Conservation (phyloP, 768 basidiomycete species). For the Pisolithus tinctorius region DNA sequence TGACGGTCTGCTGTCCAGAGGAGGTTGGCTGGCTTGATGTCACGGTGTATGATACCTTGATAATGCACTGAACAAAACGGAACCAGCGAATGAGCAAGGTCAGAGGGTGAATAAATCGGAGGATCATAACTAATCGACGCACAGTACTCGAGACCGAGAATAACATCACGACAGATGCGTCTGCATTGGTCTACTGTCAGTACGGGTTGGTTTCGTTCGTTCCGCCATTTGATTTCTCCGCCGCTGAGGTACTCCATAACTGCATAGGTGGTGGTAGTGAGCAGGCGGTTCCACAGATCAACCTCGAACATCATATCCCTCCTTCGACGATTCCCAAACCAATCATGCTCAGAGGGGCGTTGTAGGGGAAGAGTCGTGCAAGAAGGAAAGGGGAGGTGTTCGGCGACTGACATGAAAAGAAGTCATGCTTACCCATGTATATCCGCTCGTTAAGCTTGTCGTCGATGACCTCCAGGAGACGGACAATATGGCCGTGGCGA, state of each 20-base stretch:
- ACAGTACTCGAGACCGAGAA: constrained; percentile 95
- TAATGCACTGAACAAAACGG: constrained; percentile 66
- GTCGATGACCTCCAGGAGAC: constrained; percentile 91
- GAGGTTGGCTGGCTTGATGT: constrained; percentile 98
- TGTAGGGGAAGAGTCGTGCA: constrained; percentile 25
- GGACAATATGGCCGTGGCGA: constrained; percentile 82
- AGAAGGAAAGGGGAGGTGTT: constrained; percentile 17
- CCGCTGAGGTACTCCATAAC: constrained; percentile 97
- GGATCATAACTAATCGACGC: constrained; percentile 30
- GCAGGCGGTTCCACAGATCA: constrained; percentile 6
- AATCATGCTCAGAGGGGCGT: constrained; percentile 19
- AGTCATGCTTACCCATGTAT: constrained; percentile 73
- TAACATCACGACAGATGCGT: constrained; percentile 85
- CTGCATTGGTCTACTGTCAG: constrained; percentile 78
- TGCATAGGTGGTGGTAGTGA: constrained; percentile 27
- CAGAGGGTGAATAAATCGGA: constrained; percentile 2
- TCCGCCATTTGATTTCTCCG: constrained; percentile 91
- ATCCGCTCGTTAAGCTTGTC: constrained; percentile 83
- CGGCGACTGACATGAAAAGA: constrained; percentile 8
- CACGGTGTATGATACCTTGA: constrained; percentile 98
- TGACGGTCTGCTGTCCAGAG: constrained; percentile 83
- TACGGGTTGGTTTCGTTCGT: constrained; percentile 57
- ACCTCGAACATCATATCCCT: constrained; percentile 11
- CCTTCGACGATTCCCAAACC: constrained; percentile 11
- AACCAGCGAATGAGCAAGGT: constrained; percentile 2